Conservation (phyloP, 2,329 filamentous ascomycete genomes). For the Aspergillus terreus region DNA sequence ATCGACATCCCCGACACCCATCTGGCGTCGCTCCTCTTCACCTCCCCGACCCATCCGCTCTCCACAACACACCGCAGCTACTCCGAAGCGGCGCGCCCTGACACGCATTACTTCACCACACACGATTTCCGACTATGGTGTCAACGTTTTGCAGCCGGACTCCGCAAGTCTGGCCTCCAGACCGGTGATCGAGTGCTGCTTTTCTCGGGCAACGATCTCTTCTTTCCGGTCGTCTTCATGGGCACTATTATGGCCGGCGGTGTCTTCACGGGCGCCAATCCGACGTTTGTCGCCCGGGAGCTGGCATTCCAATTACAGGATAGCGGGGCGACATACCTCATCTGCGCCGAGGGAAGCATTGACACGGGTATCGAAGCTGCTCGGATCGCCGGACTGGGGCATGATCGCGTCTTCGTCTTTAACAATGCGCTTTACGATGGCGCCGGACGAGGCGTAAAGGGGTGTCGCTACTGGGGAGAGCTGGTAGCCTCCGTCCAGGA, state of each 20-base stretch:
- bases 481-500: conserved; percentile 53
- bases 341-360: conserved; percentile 56
- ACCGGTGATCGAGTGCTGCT: conserved; percentile 68
- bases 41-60: conserved; percentile 45
- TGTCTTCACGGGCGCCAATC: conserved; percentile 73
- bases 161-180: conserved; percentile 61
- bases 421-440: conserved; percentile 54
- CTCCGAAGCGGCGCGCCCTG: conserved; percentile 64
- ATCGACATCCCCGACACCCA: conserved; percentile 45
- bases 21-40: conserved; percentile 45
- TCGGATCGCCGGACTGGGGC: conserved; percentile 52
- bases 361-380: conserved; percentile 66
- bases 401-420: conserved; percentile 61
- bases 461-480: conserved; percentile 61
- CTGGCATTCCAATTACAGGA: conserved; percentile 72
- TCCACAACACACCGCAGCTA: conserved; percentile 47
- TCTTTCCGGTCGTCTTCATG: conserved; percentile 67
- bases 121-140: conserved; percentile 65
- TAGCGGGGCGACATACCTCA: conserved; percentile 63
- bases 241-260: conserved; percentile 74
- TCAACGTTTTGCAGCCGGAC: conserved; percentile 67
- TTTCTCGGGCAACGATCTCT: conserved; percentile 70
- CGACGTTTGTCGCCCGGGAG: conserved; percentile 65
- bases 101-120: conserved; percentile 63
- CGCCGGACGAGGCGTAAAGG: conserved; percentile 28